Conservation (phyloP, 2,329 filamentous ascomycete species). For the Xylaria sp. region DNA sequence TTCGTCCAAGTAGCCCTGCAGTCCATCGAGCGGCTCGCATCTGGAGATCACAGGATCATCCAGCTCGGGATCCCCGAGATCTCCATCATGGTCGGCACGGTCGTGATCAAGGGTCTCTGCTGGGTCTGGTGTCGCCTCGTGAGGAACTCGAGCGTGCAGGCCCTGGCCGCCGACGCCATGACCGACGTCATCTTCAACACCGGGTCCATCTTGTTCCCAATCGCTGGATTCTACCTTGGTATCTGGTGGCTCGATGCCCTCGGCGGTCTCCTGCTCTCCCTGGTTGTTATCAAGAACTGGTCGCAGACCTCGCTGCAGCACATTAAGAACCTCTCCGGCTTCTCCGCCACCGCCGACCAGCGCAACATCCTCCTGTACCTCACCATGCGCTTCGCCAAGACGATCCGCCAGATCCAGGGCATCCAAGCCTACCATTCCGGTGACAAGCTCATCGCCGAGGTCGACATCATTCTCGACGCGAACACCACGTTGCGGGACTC, state of each 20-base stretch:
- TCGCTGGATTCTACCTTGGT: conserved; percentile 75
- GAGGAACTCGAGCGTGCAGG: conserved; percentile 84
- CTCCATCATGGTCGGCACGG: conserved; percentile 79
- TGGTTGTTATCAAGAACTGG: conserved; percentile 83
- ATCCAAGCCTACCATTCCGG: conserved; percentile 84
- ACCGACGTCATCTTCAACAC: conserved; percentile 90
- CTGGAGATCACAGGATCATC: conserved; percentile 70
- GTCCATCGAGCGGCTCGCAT: conserved; percentile 68
- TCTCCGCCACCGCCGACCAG: conserved; percentile 79
- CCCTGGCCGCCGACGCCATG: conserved; percentile 64
- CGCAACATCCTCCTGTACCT: conserved; percentile 86
- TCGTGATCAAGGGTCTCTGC: conserved; percentile 80
- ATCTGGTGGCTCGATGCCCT: conserved; percentile 86
- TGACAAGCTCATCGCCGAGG: conserved; percentile 82
- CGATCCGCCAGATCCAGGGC: conserved; percentile 85
- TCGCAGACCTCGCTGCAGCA: conserved; percentile 74
- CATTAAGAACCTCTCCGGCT: conserved; percentile 80
- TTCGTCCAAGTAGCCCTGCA: conserved; percentile 80
- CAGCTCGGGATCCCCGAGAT: conserved; percentile 75
- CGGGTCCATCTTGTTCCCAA: conserved; percentile 86
- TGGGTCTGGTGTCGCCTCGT: conserved; percentile 90
- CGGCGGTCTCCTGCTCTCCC: conserved; percentile 77
- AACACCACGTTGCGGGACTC: conserved; percentile 77
- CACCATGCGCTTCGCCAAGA: conserved; percentile 90
- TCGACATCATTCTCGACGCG: conserved; percentile 83